Conservation (phyloP, 1,284 basidiomycete genomes). For the Boletus semigastroideus region DNA sequence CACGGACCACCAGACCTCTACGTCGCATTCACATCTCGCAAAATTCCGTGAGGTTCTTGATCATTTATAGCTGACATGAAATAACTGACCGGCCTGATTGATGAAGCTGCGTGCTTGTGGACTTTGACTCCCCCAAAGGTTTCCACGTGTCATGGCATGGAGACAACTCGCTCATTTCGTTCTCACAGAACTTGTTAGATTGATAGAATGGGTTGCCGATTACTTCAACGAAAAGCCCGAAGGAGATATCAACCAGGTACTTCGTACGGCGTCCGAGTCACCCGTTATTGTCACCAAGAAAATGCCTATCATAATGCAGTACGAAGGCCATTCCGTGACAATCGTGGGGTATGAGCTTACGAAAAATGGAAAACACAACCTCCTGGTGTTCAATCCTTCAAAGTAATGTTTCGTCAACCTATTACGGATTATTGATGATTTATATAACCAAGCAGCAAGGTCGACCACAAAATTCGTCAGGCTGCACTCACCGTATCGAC, state of each 20-base stretch:
- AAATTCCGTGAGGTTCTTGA: conserved; percentile 66
- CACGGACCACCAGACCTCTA: conserved; percentile 32
- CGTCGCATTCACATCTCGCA: conserved; percentile 67
- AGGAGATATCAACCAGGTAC: conserved; percentile 46
- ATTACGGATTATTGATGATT: conserved; percentile 2
- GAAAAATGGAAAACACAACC: conserved; percentile 54
- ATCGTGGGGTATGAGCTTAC: conserved; percentile 79
- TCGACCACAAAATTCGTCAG: conserved; percentile 30
- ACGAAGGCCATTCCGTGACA: conserved; percentile 80
- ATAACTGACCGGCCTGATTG: not conserved
- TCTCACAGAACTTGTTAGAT: conserved; percentile 31
- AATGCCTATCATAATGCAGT: conserved; percentile 81
- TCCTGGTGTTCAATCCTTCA: conserved; percentile 80
- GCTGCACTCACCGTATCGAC: conserved; percentile 31
- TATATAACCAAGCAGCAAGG: conserved; percentile 18
- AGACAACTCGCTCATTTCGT: not conserved
- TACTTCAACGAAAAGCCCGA: conserved; percentile 54
- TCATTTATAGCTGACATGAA: not conserved
- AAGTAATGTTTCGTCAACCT: conserved; percentile 39
- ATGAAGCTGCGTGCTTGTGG: conserved; percentile 59
- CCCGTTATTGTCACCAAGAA: conserved; percentile 57
- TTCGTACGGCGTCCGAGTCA: conserved; percentile 45
- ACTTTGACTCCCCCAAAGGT: conserved; percentile 52
- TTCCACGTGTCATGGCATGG: conserved; percentile 3
- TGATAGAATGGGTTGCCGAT: conserved; percentile 65